Evolutionary conservation across 2,329 filamentous ascomycete genomes (phyloP).

Genomic region (Fusarium poae): DNA sequence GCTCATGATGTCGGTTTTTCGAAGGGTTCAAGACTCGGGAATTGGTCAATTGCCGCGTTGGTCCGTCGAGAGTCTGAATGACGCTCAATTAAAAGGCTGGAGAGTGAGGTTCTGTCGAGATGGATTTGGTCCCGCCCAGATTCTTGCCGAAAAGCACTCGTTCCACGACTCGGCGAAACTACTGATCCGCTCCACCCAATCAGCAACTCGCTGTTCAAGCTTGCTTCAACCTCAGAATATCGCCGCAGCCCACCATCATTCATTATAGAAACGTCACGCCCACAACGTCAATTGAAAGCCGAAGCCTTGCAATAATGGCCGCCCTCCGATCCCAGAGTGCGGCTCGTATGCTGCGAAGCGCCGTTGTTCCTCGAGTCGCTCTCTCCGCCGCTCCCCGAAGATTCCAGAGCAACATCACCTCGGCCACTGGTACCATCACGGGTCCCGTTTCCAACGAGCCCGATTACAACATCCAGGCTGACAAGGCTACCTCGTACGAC

Average conservation of each 20-base stretch:
- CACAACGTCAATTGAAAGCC: constrained; percentile 47
- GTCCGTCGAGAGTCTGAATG: constrained; percentile 51
- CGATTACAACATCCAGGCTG: constrained; percentile 83
- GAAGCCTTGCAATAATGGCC: constrained; percentile 66
- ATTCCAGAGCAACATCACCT: constrained; percentile 66
- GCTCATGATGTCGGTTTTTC: constrained; percentile 79
- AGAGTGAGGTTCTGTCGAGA: constrained; percentile 46
- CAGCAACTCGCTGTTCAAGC: constrained; percentile 51
- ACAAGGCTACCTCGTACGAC: constrained; percentile 89
- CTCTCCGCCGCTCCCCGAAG: constrained; percentile 63
- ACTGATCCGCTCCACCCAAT: constrained; percentile 60
- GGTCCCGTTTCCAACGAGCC: constrained; percentile 73
- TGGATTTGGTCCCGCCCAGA: constrained; percentile 46
- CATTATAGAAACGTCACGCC: constrained; percentile 39
- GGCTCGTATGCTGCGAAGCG: constrained; percentile 65
- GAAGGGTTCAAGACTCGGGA: constrained; percentile 43
- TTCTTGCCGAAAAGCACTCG: constrained; percentile 64
- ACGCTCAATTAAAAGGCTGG: constrained; percentile 54
- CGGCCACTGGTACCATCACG: constrained; percentile 56
- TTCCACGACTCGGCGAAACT: constrained; percentile 56
- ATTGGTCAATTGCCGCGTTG: constrained; percentile 49
- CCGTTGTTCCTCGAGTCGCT: constrained; percentile 55
- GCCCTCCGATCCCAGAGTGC: constrained; percentile 71
- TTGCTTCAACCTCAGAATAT: constrained; percentile 49
- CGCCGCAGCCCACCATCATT: constrained; percentile 48